These are phyloP conservation scores for Ustilago bromivora DNA, from an alignment of 1,284 basidiomycete genomes.

Conservation along the genomic window DNA sequence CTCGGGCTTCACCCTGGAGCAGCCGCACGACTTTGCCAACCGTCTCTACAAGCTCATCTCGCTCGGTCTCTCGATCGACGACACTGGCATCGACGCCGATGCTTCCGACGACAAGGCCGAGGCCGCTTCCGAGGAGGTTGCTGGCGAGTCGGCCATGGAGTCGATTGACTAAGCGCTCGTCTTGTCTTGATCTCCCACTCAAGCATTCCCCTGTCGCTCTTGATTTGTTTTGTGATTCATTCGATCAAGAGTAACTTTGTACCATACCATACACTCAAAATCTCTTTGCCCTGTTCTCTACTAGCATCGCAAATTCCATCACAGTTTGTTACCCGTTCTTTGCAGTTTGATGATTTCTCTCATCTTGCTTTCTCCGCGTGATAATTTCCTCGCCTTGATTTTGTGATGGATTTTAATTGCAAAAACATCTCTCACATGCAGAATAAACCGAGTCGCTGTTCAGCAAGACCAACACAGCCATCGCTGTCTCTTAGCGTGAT, in stretches of 20 bases:
- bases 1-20: conserved; percentile 86
- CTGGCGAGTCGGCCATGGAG: conserved; percentile 69
- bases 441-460: conserved; percentile 2
- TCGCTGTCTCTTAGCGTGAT: conserved; percentile 10
- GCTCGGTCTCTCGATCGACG: conserved; percentile 74
- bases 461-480: conserved; percentile 15
- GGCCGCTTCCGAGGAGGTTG: conserved; percentile 55
- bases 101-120: conserved; percentile 48
- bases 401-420: neutral
- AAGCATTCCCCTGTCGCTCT: conserved; percentile 9
- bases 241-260: conserved; percentile 14
- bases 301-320: conserved; percentile 11
- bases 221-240: conserved; percentile 1
- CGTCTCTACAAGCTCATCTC: conserved; percentile 98
- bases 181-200: neutral
- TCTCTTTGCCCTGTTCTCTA: conserved; percentile 1
- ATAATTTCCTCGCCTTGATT: neutral
- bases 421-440: neutral
- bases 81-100: conserved; percentile 50
- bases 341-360: neutral
- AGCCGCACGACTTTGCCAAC: conserved; percentile 93
- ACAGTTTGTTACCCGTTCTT: conserved; percentile 12
- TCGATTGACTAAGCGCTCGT: conserved; percentile 63
- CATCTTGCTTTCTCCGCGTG: neutral
- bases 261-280: conserved; percentile 22